Evolutionary conservation across 768 basidiomycete genomes (phyloP).

Genomic region (Boletus barrowsii): DNA sequence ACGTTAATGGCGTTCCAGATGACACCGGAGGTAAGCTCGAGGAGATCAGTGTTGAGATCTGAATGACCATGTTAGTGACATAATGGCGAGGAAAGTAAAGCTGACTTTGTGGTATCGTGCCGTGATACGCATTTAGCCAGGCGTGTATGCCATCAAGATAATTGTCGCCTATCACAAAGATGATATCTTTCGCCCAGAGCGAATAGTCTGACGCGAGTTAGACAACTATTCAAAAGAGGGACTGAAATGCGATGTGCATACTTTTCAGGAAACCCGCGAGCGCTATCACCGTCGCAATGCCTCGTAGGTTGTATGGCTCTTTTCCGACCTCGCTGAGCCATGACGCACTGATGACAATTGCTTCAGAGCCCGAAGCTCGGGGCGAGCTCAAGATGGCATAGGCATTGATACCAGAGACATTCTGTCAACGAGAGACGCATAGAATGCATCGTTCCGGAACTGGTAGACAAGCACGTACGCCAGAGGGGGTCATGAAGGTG

Average conservation of each 20-base stretch:
- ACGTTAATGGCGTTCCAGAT: constrained; percentile 95
- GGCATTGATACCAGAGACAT: constrained; percentile 65
- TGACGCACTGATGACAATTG: constrained; percentile 87
- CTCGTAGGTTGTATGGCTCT: constrained; percentile 73
- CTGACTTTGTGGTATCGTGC: constrained; percentile 61
- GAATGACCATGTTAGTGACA: not conserved
- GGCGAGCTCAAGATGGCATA: constrained; percentile 83
- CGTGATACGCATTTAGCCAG: constrained; percentile 86
- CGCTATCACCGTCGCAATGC: constrained; percentile 79
- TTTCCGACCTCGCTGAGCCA: constrained; percentile 71
- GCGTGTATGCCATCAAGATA: constrained; percentile 91
- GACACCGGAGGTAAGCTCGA: constrained; percentile 73
- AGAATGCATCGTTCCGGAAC: not conserved
- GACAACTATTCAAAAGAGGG: not conserved
- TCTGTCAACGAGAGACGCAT: constrained; percentile 36
- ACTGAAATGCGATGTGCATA: constrained; percentile 32
- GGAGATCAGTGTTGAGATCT: constrained; percentile 67
- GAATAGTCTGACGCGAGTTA: constrained; percentile 59
- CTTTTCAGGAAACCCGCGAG: constrained; percentile 84
- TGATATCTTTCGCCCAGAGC: constrained; percentile 92
- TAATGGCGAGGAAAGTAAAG: not conserved
- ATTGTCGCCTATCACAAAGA: constrained; percentile 87
- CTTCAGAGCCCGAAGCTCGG: constrained; percentile 89
- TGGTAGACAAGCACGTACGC: constrained; percentile 36
- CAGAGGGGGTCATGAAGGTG: constrained; percentile 46